Conservation (phyloP, 2,329 filamentous ascomycete species). For the Plectosphaerella sp. region DNA sequence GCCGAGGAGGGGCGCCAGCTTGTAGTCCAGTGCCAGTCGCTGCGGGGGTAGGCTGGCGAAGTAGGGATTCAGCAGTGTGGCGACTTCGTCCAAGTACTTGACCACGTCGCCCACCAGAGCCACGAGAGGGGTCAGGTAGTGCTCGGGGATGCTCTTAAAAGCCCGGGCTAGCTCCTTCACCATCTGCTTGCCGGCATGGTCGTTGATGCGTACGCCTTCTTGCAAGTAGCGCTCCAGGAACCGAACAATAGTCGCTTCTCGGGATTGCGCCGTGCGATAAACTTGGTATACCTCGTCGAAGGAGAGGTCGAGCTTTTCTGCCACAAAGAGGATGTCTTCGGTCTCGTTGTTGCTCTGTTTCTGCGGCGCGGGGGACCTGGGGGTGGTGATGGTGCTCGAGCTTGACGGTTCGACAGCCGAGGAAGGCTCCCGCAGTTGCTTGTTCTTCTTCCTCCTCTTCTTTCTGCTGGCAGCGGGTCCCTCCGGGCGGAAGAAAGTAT, state of each 20-base stretch:
- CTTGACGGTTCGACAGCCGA: constrained; percentile 6
- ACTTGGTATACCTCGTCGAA: constrained; percentile 34
- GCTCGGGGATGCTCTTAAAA: constrained; percentile 35
- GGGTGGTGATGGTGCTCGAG: constrained; percentile 4
- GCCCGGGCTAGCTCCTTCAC: constrained; percentile 29
- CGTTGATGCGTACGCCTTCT: constrained; percentile 26
- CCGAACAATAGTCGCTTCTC: constrained; percentile 33
- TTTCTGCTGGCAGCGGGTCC: constrained; percentile 22
- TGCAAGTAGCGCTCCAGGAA: constrained; percentile 38
- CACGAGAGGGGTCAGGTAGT: constrained; percentile 37
- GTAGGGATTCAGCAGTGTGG: constrained; percentile 34
- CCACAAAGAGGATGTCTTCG: constrained; percentile 38
- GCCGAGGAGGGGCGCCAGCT: constrained; percentile 27
- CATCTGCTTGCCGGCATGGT: constrained; percentile 21
- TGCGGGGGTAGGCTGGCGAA: constrained; percentile 33
- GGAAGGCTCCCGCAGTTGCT: neutral
- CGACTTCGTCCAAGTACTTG: constrained; percentile 33
- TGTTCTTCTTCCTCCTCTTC: constrained; percentile 30
- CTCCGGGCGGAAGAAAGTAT: constrained; percentile 67
- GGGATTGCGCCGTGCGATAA: constrained; percentile 28
- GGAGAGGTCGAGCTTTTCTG: constrained; percentile 36
- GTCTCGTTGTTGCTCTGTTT: constrained; percentile 18
- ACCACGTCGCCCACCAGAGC: constrained; percentile 24
- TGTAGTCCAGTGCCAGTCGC: constrained; percentile 32
- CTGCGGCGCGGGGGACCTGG: neutral